Percentiles rank a stretch among this genome's conserved stretches.
Evolutionary conservation across 352 stramenopile species (phyloP).

Genomic region (Globisporangium yorkense): DNA sequence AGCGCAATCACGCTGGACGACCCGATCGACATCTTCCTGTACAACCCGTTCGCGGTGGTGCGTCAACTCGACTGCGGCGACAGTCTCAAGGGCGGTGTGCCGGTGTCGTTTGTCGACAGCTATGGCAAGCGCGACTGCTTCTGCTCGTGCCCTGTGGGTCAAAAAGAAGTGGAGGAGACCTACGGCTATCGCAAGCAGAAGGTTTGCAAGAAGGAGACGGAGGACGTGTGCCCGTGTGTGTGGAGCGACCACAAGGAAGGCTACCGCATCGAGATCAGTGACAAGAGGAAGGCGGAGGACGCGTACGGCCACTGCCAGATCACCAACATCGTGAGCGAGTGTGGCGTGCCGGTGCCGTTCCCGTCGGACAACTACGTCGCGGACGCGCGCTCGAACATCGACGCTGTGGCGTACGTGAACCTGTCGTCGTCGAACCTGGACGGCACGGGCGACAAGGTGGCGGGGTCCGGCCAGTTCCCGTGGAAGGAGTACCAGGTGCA

Average conservation of each 20-base stretch:
- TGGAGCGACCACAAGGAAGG: constrained; percentile 28
- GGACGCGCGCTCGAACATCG: constrained; percentile 26
- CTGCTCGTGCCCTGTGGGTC: constrained; percentile 42
- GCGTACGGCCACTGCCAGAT: constrained; percentile 24
- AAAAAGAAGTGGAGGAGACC: constrained; percentile 14
- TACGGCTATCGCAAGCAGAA: constrained; percentile 8
- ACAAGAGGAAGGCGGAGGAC: constrained; percentile 10
- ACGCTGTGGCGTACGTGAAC: constrained; percentile 4
- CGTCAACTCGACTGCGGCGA: constrained; percentile 29
- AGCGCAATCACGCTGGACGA: constrained; percentile 31
- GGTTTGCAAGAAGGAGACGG: constrained; percentile 20
- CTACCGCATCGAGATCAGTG: constrained; percentile 9
- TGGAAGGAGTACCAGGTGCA: constrained; percentile 54
- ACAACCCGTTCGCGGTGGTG: constrained; percentile 49
- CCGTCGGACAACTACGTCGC: constrained; percentile 48
- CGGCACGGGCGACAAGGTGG: constrained; percentile 12
- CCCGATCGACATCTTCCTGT: constrained; percentile 47
- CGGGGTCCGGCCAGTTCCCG: constrained; percentile 11
- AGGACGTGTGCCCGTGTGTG: constrained; percentile 33
- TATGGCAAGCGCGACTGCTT: constrained; percentile 40
- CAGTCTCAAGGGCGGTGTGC: constrained; percentile 29
- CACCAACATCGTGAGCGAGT: constrained; percentile 21
- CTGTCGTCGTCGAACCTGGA: constrained; percentile 8
- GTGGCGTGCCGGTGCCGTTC: constrained; percentile 36
- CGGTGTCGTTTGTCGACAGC: constrained; percentile 36